Evolutionary conservation across 306 rosid species (phyloP).

Genomic region (Cucumis cinereus): DNA sequence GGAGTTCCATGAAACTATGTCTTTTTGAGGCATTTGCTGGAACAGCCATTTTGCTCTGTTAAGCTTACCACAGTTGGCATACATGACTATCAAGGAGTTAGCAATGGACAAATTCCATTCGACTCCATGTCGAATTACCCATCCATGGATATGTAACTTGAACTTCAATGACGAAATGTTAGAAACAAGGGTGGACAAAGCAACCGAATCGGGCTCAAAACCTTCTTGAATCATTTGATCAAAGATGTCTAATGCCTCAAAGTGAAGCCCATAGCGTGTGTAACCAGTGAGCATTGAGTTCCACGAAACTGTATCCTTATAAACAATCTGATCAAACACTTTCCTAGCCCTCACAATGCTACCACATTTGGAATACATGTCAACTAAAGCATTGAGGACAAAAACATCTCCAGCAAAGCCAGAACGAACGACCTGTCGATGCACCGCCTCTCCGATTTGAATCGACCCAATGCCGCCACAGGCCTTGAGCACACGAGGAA

Average conservation of each 20-base stretch:
- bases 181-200: conserved; percentile 45
- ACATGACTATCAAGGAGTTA: conserved; percentile 51
- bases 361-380: conserved; percentile 88
- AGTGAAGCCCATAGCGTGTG: conserved; percentile 50
- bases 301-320: conserved; percentile 67
- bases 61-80: conserved; percentile 49
- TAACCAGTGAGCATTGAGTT: conserved; percentile 68
- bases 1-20: conserved; percentile 74
- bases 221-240: conserved; percentile 44
- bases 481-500: conserved; percentile 72
- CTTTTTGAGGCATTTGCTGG: conserved; percentile 57
- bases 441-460: conserved; percentile 67
- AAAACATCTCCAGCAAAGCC: conserved; percentile 48
- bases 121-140: conserved; percentile 44
- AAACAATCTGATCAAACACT: conserved; percentile 39
- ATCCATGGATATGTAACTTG: conserved; percentile 64
- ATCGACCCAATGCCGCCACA: conserved; percentile 74
- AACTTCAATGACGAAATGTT: conserved; percentile 21
- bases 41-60: conserved; percentile 44
- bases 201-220: conserved; percentile 40
- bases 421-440: conserved; percentile 44
- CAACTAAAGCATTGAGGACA: conserved; percentile 72
- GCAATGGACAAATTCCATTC: conserved; percentile 58
- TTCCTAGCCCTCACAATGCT: conserved; percentile 72
- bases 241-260: conserved; percentile 41